phyloP scores from a whole-genome alignment of 768 basidiomycete species.

The Suillus fuscotomentosus region DNA sequence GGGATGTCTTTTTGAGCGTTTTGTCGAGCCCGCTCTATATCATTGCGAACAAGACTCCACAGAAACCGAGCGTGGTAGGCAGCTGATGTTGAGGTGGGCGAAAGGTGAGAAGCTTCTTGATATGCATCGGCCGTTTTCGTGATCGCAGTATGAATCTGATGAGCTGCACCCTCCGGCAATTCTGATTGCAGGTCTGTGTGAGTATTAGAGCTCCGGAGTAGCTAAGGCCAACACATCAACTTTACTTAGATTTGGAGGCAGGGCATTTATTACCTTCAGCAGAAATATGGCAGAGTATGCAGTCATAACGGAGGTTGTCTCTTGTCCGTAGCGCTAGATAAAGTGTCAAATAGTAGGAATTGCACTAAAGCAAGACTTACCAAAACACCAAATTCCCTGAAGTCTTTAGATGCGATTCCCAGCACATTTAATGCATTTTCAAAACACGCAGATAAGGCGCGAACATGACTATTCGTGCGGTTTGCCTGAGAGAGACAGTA shows the following conservation, averaged over 20 bases:
- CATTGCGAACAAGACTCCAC: slow-evolving; percentile 62
- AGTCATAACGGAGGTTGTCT: slow-evolving; percentile 82
- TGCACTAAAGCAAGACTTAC: slow-evolving; percentile 37
- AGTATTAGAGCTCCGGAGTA: slow-evolving; percentile 64
- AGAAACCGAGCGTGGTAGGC: slow-evolving; percentile 81
- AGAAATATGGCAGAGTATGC: slow-evolving; percentile 84
- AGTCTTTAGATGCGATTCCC: slow-evolving; percentile 70
- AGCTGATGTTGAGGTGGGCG: slow-evolving; percentile 62
- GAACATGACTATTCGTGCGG: slow-evolving; percentile 57
- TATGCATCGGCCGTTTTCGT: slow-evolving; percentile 76
- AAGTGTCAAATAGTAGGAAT: slow-evolving; percentile 9
- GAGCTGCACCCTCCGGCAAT: slow-evolving; percentile 57
- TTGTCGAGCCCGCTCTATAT: slow-evolving; percentile 55
- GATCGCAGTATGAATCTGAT: slow-evolving; percentile 67
- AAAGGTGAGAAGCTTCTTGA: slow-evolving; percentile 63
- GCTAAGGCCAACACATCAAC: slow-evolving; percentile 37
- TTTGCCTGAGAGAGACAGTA: slow-evolving; percentile 41
- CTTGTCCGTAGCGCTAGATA: slow-evolving; percentile 76
- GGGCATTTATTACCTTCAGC: slow-evolving; percentile 52
- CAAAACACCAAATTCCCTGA: slow-evolving; percentile 70
- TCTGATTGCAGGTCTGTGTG: slow-evolving; percentile 56
- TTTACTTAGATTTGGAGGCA: slow-evolving; percentile 1
- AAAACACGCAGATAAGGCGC: slow-evolving; percentile 71
- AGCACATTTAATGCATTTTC: slow-evolving; percentile 72
- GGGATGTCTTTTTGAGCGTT: slow-evolving; percentile 38